Evolutionary conservation across 2,329 filamentous ascomycete species (phyloP), one percentile per base, ranked within the genome.

Genomic region (Ophiocordyceps unilateralis): DNA sequence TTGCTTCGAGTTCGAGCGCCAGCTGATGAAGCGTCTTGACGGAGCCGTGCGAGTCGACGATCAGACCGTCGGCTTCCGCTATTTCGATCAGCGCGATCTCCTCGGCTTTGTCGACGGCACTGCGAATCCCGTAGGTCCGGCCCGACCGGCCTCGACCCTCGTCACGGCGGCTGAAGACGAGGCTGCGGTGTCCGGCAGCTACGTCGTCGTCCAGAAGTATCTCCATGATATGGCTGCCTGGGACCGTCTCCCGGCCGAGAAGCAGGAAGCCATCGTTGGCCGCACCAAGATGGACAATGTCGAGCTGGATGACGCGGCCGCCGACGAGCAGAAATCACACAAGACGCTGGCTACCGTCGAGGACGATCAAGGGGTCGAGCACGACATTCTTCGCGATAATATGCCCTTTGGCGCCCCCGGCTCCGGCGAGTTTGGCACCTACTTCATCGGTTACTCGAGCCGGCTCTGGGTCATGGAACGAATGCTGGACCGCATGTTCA

Each of bases 21-120:
- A 75, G 48, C 52, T 77, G 11, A 55, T 76, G 50, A 62, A 67
- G 14, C 48, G 52, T 2, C 60, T 77, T 0, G 68, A 67, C 0
- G 63, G 65, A 38, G 46, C 67, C 0, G 66, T 75, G 11, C 52
- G 50, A 0, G 61, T 74, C 1, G 59, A 66, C 1, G 73, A 77
- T 41, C 66, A 67, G 43, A 76, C 73, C 0, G 57, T 63, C 1
- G 73, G 73, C 0, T 77, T 77, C 53, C 67, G 73, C 3, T 77
- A 76, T 53, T 76, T 76, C 45, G 73, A 77, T 47, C 63, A 68
- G 0, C 68, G 73, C 1, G 72, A 76, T 46, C 63, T 76, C 0
- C 62, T 77, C 0, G 73, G 73, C 1, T 77, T 77, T 42, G 70
- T 77, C 3, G 73, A 77, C 45, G 73, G 73, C 15, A 77, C 72